These are phyloP conservation scores for Thalassiosira delicatula DNA, from an alignment of 352 stramenopile genomes.

Conservation along the genomic window DNA sequence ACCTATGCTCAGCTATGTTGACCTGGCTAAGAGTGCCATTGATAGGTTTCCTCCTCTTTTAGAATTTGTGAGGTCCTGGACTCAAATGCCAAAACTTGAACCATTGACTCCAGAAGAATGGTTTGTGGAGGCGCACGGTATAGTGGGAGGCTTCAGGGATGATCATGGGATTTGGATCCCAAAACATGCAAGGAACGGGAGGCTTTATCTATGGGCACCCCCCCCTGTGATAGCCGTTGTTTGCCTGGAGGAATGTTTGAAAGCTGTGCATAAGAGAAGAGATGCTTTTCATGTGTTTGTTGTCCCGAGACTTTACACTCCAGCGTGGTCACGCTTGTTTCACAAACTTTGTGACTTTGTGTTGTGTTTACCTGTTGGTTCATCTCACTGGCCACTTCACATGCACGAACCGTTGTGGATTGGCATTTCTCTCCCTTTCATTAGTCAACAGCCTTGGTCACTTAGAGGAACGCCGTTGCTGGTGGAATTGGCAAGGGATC, in stretches of 20 bases:
- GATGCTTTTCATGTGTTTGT: conserved; percentile 59
- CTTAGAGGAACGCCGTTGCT: conserved; percentile 12
- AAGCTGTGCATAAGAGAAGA: conserved; percentile 51
- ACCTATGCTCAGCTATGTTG: not conserved
- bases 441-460: conserved; percentile 35
- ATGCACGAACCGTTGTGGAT: conserved; percentile 60
- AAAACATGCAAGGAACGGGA: not conserved
- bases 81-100: not conserved
- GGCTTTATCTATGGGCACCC: conserved; percentile 52
- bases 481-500: conserved; percentile 22
- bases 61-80: not conserved
- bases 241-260: conserved; percentile 55
- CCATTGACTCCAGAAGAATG: conserved; percentile 40
- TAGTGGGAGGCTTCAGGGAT: conserved; percentile 28
- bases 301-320: conserved; percentile 20
- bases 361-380: not conserved
- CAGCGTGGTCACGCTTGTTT: not conserved
- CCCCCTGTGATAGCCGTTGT: conserved; percentile 47
- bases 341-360: not conserved
- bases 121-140: conserved; percentile 48
- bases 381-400: conserved; percentile 20
- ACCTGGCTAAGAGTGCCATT: not conserved
- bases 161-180: conserved; percentile 45
- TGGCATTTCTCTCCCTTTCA: conserved; percentile 58
- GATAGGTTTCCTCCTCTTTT: not conserved